Base-by-base conservation (phyloP, 1,139 yeast species). In the Yamadazyma songkhlaensis region DNA sequence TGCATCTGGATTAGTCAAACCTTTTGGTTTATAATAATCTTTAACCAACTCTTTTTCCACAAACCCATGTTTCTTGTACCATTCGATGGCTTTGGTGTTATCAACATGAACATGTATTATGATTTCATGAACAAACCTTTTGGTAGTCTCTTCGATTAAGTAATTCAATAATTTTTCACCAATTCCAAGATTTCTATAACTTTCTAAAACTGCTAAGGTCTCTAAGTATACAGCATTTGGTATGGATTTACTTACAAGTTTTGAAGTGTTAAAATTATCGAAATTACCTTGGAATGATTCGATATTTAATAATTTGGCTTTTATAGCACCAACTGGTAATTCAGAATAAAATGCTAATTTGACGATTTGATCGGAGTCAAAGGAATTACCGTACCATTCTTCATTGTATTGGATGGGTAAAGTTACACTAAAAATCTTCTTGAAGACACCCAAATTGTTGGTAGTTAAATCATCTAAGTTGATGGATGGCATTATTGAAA, bases 301-400 rank as follows among this genome's bases (percentile, higher is more conserved):
- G 8, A 64, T 54, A 45, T 59, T 62, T 44, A 74, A 53, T 3
- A 72, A 54, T 47, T 72, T 73, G 28, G 80, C 80, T 46, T 73
- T 77, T 25, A 85, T 64, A 2, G 80, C 82, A 3, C 90, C 95
- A 4, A 86, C 88, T 9, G 94, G 86, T 10, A 79, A 63, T 46
- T 80, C 88, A 11, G 80, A 71, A 53, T 69, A 78, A 57, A 60
- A 81, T 2, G 82, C 86, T 40, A 72, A 47, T 45, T 62, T 61
- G 21, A 59, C 64, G 27, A 68, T 53, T 39, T 60, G 66, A 37
- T 60, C 65, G 1, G 56, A 28, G 7, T 66, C 60, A 14, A 68
- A 53, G 9, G 73, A 55, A 17, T 63, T 65, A 13, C 63, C 46
- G 44, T 76, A 73, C 70, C 79, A 78, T 9, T 58, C 54, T 1